Base-by-base conservation (phyloP, 306 rosid species). In the Amphicarpaea edgeworthii region DNA sequence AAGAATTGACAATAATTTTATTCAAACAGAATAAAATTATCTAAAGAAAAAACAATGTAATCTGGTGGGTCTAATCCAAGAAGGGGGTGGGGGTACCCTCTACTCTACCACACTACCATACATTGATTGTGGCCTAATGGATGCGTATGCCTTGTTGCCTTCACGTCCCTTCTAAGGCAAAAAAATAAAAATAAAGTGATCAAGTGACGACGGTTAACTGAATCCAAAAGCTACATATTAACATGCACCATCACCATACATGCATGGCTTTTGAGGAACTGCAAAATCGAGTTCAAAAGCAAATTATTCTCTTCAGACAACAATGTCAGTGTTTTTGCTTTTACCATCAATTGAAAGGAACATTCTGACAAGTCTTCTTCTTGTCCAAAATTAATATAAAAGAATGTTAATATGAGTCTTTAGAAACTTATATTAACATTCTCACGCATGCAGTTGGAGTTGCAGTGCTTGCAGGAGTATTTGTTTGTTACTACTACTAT, bases 121-220 rank as follows among this genome's bases (percentile, higher is more conserved):
- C 3, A 41, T n/a, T 32, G 63, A 10, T 38, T 23, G 6, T 72
- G 60, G 50, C 12, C 2, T 19, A 46, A 53, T 80, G 24, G 68
- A 30, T 21, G 69, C 17, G 15, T 51, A 10, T 51, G 24, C 38
- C 8, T 34, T 15, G 47, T 47, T 50, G 70, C 16, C n/a, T 59
- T 83, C 69, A 59, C 55, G 55, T 68, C 34, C 74, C 86, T 64
- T 79, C 65, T 19, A 79, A 74, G 81, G 71, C 72, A 83, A 54
- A 79, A n/a, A n/a, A n/a, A n/a, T n/a, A n/a, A n/a, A n/a, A n/a
- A n/a, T n/a, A n/a, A n/a, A 66, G 57, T 72, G 51, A 23, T 61
- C 16, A 62, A 73, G 68, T 43, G 49, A 65, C 6, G 34, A 34
- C 38, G 66, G 1, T 10, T 21, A 60, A 19, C 43, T 17, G 49